Evolutionary conservation across 1,284 basidiomycete genomes (phyloP).

Genomic region (Irpex sp.): DNA sequence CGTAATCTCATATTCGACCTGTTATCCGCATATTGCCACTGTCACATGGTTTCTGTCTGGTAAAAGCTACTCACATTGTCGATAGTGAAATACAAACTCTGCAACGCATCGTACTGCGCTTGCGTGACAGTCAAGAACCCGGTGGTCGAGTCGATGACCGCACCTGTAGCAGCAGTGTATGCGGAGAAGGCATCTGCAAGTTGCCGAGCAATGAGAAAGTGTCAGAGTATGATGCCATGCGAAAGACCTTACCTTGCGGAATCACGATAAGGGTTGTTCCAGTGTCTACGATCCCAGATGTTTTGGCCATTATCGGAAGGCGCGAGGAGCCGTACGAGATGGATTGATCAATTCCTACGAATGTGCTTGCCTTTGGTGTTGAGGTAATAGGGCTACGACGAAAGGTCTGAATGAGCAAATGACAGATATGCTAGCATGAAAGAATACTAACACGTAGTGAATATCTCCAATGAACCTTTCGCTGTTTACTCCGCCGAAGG

Average conservation of each 20-base stretch:
- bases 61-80: slow-evolving; percentile 13
- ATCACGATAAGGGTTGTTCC: slow-evolving; percentile 16
- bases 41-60: neutral
- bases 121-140: slow-evolving; percentile 22
- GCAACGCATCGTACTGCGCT: slow-evolving; percentile 19
- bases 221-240: neutral
- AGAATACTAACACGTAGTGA: slow-evolving; percentile 36
- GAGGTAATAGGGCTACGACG: slow-evolving; percentile 7
- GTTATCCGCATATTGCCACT: neutral
- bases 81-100: slow-evolving; percentile 26
- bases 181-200: slow-evolving; percentile 17
- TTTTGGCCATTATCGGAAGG: slow-evolving; percentile 7
- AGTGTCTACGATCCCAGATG: slow-evolving; percentile 14
- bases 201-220: neutral
- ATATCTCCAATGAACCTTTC: slow-evolving; percentile 35
- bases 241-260: slow-evolving; percentile 9
- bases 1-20: slow-evolving; percentile 34
- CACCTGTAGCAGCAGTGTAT: slow-evolving; percentile 23
- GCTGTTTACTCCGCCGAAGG: slow-evolving; percentile 11
- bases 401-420: too few species aligned
- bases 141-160: slow-evolving; percentile 17
- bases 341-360: slow-evolving; percentile 11
- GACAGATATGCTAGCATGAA: neutral
- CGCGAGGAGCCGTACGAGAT: slow-evolving; percentile 11
- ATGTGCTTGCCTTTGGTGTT: slow-evolving; percentile 29